Evolutionary conservation across 345 rosid genomes (phyloP).

Genomic region (Barbarea vulgaris): DNA sequence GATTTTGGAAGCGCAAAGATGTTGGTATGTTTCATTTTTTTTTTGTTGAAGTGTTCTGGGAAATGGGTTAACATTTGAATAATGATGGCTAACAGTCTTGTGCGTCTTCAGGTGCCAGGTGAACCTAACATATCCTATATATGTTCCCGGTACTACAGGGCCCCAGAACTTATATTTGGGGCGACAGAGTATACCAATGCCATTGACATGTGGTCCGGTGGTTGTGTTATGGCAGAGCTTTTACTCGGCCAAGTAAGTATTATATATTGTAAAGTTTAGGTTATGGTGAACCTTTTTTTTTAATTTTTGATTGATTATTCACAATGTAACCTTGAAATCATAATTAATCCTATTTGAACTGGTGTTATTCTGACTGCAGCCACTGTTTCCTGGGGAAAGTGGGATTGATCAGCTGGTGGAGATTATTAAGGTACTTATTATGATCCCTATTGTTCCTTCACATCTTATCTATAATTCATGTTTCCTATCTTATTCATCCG

Average conservation of each 20-base stretch:
- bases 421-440: slow-evolving; percentile 75
- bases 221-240: slow-evolving; percentile 96
- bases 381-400: slow-evolving; percentile 95
- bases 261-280: not conserved
- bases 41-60: not conserved
- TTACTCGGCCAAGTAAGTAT: slow-evolving; percentile 88
- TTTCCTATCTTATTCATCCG: slow-evolving; percentile 10
- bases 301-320: not conserved
- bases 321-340: not conserved
- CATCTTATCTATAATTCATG: not conserved
- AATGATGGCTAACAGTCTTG: slow-evolving; percentile 12
- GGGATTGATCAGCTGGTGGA: slow-evolving; percentile 97
- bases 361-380: slow-evolving; percentile 55
- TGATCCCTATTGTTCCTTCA: not conserved
- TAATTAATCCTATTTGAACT: slow-evolving; percentile 2
- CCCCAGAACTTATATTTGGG: slow-evolving; percentile 99
- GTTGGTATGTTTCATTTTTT: slow-evolving; percentile 63
- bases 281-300: not conserved
- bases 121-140: slow-evolving; percentile 98
- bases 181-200: slow-evolving; percentile 95
- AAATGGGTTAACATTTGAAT: slow-evolving; percentile 17
- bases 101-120: slow-evolving; percentile 74
- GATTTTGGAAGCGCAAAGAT: slow-evolving; percentile 99
- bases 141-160: slow-evolving; percentile 97
- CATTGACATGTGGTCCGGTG: slow-evolving; percentile 97